Percentiles rank a stretch among this genome's conserved stretches.
Conservation (phyloP, 495 filamentous ascomycete genomes). For the Trichoderma orchidacearum region DNA sequence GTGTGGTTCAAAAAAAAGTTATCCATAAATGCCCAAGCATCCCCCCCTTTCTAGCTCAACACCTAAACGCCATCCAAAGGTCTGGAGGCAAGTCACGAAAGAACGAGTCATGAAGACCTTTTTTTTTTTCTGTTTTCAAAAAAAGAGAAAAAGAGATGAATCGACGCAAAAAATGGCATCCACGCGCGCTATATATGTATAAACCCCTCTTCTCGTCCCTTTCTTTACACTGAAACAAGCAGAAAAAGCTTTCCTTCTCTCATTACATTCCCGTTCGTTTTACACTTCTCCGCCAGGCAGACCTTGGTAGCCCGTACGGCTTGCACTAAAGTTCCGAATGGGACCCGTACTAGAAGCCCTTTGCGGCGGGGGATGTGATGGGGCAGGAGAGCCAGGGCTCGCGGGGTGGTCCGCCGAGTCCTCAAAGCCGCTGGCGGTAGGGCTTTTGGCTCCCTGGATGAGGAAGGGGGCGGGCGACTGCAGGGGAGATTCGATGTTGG, state of each 20-base stretch:
- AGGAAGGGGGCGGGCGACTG: background rate
- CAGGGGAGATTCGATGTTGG: background rate
- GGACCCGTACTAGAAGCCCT: background rate
- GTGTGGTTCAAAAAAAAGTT: background rate
- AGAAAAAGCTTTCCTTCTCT: background rate
- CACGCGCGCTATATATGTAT: background rate
- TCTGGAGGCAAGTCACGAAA: background rate
- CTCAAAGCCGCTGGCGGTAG: too few relatives aligned
- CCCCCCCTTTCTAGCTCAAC: background rate
- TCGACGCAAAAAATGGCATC: background rate
- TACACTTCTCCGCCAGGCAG: background rate
- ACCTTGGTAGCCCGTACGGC: background rate
- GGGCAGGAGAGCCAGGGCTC: background rate
- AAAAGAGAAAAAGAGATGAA: background rate
- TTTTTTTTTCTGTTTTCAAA: too few relatives aligned
- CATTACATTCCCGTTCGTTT: background rate
- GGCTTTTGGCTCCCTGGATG: background rate
- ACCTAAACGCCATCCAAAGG: slow-evolving; percentile 1
- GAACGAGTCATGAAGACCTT: background rate
- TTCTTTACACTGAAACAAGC: too few relatives aligned
- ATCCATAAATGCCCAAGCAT: background rate
- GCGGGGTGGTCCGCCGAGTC: background rate
- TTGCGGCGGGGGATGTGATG: background rate
- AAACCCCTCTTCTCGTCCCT: too few relatives aligned
- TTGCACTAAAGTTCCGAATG: background rate